These are phyloP conservation scores for Cucumis cinereus DNA, from an alignment of 306 rosid genomes.

Conservation along the genomic window DNA sequence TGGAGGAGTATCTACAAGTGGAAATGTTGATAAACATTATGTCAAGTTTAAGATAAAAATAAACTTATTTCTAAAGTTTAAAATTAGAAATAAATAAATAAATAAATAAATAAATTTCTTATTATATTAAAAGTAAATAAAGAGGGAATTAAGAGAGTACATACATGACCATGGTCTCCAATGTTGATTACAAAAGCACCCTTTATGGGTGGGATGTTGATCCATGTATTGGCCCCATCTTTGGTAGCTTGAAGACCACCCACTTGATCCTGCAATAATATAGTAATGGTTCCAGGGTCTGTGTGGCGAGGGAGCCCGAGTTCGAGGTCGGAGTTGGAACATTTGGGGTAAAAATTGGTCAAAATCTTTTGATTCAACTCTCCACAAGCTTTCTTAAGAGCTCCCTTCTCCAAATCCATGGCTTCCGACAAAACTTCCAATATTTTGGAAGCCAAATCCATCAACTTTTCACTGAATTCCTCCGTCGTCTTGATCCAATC, in stretches of 20 bases:
- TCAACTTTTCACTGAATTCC: slow-evolving; percentile 54
- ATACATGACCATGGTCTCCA: slow-evolving; percentile 76
- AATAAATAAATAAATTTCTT: too few relatives aligned
- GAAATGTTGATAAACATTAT: too few relatives aligned
- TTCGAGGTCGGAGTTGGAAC: slow-evolving; percentile 61
- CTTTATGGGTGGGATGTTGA: slow-evolving; percentile 61
- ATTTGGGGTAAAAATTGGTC: slow-evolving; percentile 64
- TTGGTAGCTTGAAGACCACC: slow-evolving; percentile 84
- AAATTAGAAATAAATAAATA: too few relatives aligned
- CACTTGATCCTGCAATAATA: slow-evolving; percentile 62
- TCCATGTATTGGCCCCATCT: slow-evolving; percentile 67
- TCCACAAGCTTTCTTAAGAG: slow-evolving; percentile 52
- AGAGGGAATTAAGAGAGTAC: too few relatives aligned
- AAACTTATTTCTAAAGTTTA: too few relatives aligned
- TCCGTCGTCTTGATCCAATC: slow-evolving; percentile 41
- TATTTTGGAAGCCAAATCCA: slow-evolving; percentile 52
- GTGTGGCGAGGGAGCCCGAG: slow-evolving; percentile 78
- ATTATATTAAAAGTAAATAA: too few relatives aligned
- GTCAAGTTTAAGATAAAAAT: too few relatives aligned
- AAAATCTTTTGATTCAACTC: slow-evolving; percentile 81
- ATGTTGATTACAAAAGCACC: slow-evolving; percentile 92
- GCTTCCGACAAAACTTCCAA: slow-evolving; percentile 65
- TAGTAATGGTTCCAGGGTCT: slow-evolving; percentile 74
- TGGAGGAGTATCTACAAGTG: too few relatives aligned
- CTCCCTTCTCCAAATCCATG: slow-evolving; percentile 70